These are phyloP conservation scores for Plantago elongata DNA, from an alignment of 257 asterid species.

Conservation along the genomic window DNA sequence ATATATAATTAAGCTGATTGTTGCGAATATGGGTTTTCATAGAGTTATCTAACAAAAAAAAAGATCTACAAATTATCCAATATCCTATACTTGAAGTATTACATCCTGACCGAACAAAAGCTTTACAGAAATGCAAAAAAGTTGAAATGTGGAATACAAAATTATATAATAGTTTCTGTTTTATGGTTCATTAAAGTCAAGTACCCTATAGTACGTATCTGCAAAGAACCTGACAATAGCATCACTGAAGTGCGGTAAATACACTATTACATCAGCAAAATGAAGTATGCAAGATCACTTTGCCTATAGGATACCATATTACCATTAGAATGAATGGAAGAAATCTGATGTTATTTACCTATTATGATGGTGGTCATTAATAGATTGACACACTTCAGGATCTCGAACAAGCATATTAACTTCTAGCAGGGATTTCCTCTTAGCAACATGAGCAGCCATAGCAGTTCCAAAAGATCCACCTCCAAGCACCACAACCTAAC, in stretches of 20 bases:
- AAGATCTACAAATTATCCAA: no score
- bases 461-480: conserved; percentile 99
- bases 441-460: conserved; percentile 91
- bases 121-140: neutral
- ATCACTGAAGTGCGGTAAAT: neutral
- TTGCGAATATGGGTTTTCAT: neutral
- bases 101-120: neutral
- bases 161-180: neutral
- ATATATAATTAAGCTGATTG: neutral
- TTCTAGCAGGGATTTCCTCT: conserved; percentile 56
- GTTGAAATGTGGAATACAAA: conserved; percentile 14
- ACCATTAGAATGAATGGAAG: conserved; percentile 14
- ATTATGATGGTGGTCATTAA: conserved; percentile 53
- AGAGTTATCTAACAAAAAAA: no score
- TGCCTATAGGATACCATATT: conserved; percentile 1
- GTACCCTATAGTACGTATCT: neutral
- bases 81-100: neutral
- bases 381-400: conserved; percentile 59
- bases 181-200: neutral
- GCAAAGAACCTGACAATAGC: neutral
- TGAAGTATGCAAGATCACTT: neutral
- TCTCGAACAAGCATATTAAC: conserved; percentile 78
- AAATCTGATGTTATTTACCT: conserved; percentile 30
- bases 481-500: conserved; percentile 85
- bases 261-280: neutral